These are phyloP conservation scores for Starmerella geochares DNA, from an alignment of 805 yeast species.

Conservation along the genomic window DNA sequence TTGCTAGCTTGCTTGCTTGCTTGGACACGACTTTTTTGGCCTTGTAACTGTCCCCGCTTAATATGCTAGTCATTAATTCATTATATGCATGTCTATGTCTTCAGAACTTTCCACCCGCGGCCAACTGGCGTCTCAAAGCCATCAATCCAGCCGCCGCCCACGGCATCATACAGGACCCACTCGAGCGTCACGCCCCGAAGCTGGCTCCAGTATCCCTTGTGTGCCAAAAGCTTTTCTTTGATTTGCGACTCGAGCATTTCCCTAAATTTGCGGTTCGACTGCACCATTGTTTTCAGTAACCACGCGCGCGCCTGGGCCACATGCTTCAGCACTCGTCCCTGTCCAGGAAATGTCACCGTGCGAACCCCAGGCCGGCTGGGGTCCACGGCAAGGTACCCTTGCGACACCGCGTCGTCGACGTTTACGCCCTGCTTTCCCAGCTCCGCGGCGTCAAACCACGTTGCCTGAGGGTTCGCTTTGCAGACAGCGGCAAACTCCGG, in stretches of 20 bases:
- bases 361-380: conserved; percentile 30
- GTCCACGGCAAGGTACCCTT: conserved; percentile 32
- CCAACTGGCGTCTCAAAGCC: conserved; percentile 53
- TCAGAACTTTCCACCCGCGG: conserved; percentile 49
- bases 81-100: conserved; percentile 29
- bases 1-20: too few species aligned
- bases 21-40: too few species aligned
- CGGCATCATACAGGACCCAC: conserved; percentile 47
- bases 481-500: conserved; percentile 25
- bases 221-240: conserved; percentile 27
- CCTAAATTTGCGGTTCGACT: conserved; percentile 30
- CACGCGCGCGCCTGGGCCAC: conserved; percentile 31
- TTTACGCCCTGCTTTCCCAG: conserved; percentile 22
- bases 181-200: conserved; percentile 42
- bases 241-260: conserved; percentile 33
- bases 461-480: conserved; percentile 26
- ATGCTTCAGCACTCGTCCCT: conserved; percentile 33
- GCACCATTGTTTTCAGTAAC: conserved; percentile 28
- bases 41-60: too few species aligned
- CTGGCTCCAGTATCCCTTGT: conserved; percentile 35
- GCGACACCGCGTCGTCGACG: conserved; percentile 19
- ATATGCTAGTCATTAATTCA: neutral
- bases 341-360: conserved; percentile 31
- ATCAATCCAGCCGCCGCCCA: conserved; percentile 47
- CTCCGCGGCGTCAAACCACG: conserved; percentile 26